Conservation (phyloP, 768 basidiomycete species). For the Lentinula detonsa region DNA sequence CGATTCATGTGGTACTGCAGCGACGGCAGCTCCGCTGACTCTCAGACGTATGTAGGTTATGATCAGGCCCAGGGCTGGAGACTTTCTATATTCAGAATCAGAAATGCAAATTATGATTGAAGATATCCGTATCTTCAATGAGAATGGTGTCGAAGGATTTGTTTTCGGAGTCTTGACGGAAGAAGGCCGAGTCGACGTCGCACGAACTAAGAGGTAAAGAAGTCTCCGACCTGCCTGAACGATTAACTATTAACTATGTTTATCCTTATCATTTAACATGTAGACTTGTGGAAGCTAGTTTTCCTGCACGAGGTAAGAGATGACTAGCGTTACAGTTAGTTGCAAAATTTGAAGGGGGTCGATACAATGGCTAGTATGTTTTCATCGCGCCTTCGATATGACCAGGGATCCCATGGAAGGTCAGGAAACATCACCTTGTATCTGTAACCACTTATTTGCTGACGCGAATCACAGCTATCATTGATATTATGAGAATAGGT, state of each 20-base stretch:
- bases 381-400: constrained; percentile 81
- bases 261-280: neutral
- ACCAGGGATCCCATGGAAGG: constrained; percentile 48
- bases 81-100: constrained; percentile 64
- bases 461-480: constrained; percentile 26
- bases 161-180: constrained; percentile 59
- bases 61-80: constrained; percentile 75
- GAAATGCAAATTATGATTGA: constrained; percentile 73
- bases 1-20: neutral
- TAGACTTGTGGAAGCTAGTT: constrained; percentile 16
- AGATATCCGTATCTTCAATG: constrained; percentile 61
- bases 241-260: neutral
- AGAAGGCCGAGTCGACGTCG: constrained; percentile 55
- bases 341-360: neutral
- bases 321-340: neutral
- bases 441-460: neutral
- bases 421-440: constrained; percentile 12
- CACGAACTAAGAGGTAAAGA: constrained; percentile 43
- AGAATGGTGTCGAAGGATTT: constrained; percentile 53
- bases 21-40: neutral
- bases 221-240: constrained; percentile 14
- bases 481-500: constrained; percentile 45
- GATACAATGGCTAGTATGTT: constrained; percentile 47
- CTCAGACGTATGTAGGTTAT: constrained; percentile 46
- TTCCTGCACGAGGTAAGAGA: constrained; percentile 14